phyloP scores from a whole-genome alignment of 495 filamentous ascomycete genomes.

The Neurospora tetrasperma region DNA sequence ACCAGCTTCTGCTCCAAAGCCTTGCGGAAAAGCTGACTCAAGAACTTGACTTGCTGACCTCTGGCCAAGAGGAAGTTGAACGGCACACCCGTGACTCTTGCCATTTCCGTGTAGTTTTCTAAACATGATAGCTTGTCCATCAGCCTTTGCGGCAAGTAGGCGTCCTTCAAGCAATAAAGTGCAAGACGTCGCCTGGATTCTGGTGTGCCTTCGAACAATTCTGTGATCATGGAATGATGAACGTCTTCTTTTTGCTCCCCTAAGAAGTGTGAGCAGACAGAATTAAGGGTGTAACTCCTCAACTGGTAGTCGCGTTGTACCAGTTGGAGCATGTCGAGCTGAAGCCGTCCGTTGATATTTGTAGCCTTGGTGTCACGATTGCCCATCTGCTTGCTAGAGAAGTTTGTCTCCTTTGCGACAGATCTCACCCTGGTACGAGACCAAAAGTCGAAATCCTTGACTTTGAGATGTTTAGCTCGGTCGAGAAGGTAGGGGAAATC shows the following conservation, averaged over 20 bases:
- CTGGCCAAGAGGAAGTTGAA: slow-evolving; percentile 90
- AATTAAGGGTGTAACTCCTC: slow-evolving; percentile 94
- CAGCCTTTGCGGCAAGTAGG: slow-evolving; percentile 84
- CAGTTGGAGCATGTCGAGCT: slow-evolving; percentile 86
- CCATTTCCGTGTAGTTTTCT: slow-evolving; percentile 99
- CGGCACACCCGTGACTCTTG: slow-evolving; percentile 94
- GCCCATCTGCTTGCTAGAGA: slow-evolving; percentile 98
- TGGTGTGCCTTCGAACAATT: slow-evolving; percentile 87
- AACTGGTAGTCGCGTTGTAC: slow-evolving; percentile 92
- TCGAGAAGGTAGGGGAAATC: slow-evolving; percentile 96
- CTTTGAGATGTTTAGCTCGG: slow-evolving; percentile 74
- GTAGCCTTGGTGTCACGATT: slow-evolving; percentile 88
- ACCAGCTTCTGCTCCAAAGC: slow-evolving; percentile 86
- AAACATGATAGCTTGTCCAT: slow-evolving; percentile 98
- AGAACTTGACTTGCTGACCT: slow-evolving; percentile 95
- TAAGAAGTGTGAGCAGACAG: slow-evolving; percentile 91
- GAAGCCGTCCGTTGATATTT: slow-evolving; percentile 87
- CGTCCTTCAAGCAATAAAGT: slow-evolving; percentile 96
- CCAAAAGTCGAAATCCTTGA: slow-evolving; percentile 69
- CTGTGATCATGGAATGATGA: slow-evolving; percentile 98
- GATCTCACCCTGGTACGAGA: slow-evolving; percentile 57
- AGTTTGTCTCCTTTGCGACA: slow-evolving; percentile 62
- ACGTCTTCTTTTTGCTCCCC: slow-evolving; percentile 99
- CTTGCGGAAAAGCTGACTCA: slow-evolving; percentile 95
- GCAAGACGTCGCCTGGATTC: slow-evolving; percentile 85